Evolutionary conservation across 257 asterid genomes (phyloP).

Genomic region (Primulina huaijiensis): DNA sequence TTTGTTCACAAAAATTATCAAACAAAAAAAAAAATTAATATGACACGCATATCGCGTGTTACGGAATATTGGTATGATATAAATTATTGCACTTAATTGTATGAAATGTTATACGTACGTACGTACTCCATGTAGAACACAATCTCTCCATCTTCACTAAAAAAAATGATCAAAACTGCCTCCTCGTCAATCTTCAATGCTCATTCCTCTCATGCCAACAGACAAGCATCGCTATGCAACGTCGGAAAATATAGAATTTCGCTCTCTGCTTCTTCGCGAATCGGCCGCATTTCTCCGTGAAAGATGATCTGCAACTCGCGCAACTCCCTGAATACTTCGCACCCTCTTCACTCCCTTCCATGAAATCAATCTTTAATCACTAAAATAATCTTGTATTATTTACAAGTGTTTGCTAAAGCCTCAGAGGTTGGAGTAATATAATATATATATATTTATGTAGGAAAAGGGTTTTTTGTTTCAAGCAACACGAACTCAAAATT

Average conservation of each 20-base stretch:
- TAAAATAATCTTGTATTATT: background rate
- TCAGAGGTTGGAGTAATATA: background rate
- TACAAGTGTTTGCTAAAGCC: background rate
- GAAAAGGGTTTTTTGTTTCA: background rate
- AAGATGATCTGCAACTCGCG: slow-evolving; percentile 37
- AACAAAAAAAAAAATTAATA: too few relatives aligned
- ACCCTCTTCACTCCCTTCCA: slow-evolving; percentile 28
- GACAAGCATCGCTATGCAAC: slow-evolving; percentile 74
- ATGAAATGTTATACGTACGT: background rate
- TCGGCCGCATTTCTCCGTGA: slow-evolving; percentile 50
- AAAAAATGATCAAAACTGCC: background rate
- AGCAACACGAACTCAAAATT: too few relatives aligned
- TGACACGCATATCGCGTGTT: too few relatives aligned
- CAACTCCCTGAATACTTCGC: background rate
- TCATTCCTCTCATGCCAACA: slow-evolving; percentile 74
- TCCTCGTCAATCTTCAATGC: slow-evolving; percentile 20
- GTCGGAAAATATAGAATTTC: slow-evolving; percentile 69
- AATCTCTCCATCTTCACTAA: background rate
- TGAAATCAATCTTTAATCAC: background rate
- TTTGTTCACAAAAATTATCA: too few relatives aligned
- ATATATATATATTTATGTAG: background rate
- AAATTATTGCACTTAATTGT: too few relatives aligned
- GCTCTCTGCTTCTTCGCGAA: slow-evolving; percentile 62
- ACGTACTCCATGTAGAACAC: background rate
- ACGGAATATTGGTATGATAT: too few relatives aligned